Base-by-base conservation (phyloP, 1,284 basidiomycete species). In the Fomitopsis betulina region DNA sequence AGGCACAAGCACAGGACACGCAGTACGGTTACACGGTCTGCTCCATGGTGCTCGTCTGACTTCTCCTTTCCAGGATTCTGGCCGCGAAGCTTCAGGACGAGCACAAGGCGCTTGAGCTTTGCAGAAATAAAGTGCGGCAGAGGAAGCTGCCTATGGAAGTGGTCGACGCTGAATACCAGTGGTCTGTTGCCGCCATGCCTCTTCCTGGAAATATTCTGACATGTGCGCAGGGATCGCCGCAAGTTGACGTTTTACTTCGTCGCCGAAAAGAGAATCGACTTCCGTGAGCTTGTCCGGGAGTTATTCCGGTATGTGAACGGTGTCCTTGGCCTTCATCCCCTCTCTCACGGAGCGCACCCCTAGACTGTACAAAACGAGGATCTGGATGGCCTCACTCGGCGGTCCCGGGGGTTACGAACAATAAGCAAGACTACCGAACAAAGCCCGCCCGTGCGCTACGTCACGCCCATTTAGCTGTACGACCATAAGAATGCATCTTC, bases 241-340 rank as follows among this genome's bases (percentile, higher is more conserved):
- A 98, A 98, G 77, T 76, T 99, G 62, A 98, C 96, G 0, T 98
- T 98, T 79, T 98, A 98, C 77, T 99, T 97, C 73, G 81, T 96
- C 60, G 94, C 96, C 55, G 94, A 96, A 69, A 94, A 94, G 75
- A 80, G 96, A 64, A 96, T 99, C 71, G 96, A 99, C 75, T 98
- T 99, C 77, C 84, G 96, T 65, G 96, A 98, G 72, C 83, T 98
- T 60, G 94, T 96, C 54, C 84, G 93, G 68, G 94, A 96, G 72
- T 76, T 96, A 33, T 96, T 97, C 82, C 81, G 93, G 85, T 91
- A 59, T 32, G 76, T 67, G 60, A n/a, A 52, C 25, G 45, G 5
- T 37, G 35, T 37, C 8, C 45, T 21, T 45, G 42, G n/a, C 52
- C 42, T 6, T 51, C 33, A 40, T 13, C 57, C 19, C 51, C 42